These are phyloP conservation scores for Cytospora mali DNA, from an alignment of 2,329 filamentous ascomycete genomes.

Conservation along the genomic window DNA sequence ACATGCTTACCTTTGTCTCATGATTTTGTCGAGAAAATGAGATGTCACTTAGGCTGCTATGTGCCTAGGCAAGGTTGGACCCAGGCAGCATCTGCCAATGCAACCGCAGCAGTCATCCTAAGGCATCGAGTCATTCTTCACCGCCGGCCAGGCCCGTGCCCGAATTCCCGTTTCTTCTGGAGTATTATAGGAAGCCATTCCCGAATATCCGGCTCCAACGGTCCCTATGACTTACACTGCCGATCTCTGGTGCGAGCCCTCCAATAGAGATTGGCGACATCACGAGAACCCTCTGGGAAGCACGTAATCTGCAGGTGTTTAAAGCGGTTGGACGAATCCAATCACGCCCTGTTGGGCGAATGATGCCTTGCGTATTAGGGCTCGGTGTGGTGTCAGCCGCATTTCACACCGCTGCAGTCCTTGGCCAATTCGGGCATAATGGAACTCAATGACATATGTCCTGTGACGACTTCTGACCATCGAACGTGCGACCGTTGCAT, in stretches of 20 bases:
- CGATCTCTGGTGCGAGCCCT: background rate
- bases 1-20: background rate
- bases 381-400: slow-evolving; percentile 17
- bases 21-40: background rate
- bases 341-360: background rate
- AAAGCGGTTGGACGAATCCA: background rate
- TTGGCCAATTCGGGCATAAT: background rate
- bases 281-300: background rate
- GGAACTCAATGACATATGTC: slow-evolving; percentile 5
- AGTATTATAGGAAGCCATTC: background rate
- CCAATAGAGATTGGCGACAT: background rate
- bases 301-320: too few relatives aligned
- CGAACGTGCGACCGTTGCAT: slow-evolving; percentile 12
- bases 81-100: background rate
- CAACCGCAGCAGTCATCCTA: background rate
- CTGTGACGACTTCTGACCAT: slow-evolving; percentile 4
- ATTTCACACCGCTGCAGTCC: slow-evolving; percentile 15
- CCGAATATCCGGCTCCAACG: background rate
- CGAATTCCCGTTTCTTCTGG: background rate
- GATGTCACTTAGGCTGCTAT: background rate
- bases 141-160: background rate
- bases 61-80: background rate
- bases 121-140: background rate
- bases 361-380: background rate
- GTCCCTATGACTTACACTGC: background rate